Evolutionary conservation across 2,329 filamentous ascomycete genomes (phyloP), one percentile per base, ranked within the genome.

Genomic region (Epichloe sp.): DNA sequence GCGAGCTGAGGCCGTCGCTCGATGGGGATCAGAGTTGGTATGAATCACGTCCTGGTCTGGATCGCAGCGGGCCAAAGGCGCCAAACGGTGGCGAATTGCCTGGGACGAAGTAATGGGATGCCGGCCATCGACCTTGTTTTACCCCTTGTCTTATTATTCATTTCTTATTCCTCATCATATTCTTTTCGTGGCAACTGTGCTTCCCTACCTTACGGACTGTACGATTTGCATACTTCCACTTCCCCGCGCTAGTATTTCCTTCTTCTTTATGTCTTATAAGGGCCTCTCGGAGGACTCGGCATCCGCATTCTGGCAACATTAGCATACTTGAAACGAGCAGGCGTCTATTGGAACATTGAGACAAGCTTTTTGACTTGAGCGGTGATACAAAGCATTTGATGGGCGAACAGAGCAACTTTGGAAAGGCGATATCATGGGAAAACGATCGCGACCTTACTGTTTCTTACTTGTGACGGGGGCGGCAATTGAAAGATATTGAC

Each of bases 11-110:
- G 36, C 65, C 69, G 17, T 74, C 71, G 2, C 69, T 74, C 2
- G 71, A 72, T 31, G 53, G 56, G 19, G 56, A 64, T 21, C 62
- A 63, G 49, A 64, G 62, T 43, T 65, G 65, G 54, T 65, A 69
- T 47, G 62, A 68, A 3, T 65, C 63, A 14, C 79, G 75, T 72
- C 65, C 72, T 56, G 77, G 76, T 6, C 58, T 79, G 34, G 77
- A 80, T 56, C 69, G 72, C 47, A 79, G 76, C 55, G 77, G 77
- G 8, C 72, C 74, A 1, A 59, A 64, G 15, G 65, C 65, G 48
- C 70, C 68, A 6, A 62, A 64, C 36, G 53, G 56, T 23, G 60
- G 58, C 31, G 31, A 52, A n/a, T 38, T 52, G 17, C 52, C 49
- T 8, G 50, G 36, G 31, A 21, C 31, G 4, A 26, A 23, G 44